phyloP scores from a whole-genome alignment of 805 yeast genomes.

The Starmerella geochares region DNA sequence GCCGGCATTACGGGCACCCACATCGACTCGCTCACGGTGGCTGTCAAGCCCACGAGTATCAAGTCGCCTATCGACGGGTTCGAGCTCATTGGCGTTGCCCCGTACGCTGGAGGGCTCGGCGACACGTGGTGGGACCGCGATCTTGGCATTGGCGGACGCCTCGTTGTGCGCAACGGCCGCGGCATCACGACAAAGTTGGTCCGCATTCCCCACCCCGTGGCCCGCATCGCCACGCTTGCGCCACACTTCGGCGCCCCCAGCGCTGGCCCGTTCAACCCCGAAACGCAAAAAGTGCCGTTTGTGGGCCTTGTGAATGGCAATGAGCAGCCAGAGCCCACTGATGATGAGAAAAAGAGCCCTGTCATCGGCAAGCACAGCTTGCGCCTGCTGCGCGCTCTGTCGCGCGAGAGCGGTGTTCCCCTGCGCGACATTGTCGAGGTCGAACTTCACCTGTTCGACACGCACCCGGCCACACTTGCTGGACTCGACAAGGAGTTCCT shows the following conservation, averaged over 20 bases:
- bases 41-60: constrained; percentile 61
- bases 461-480: constrained; percentile 68
- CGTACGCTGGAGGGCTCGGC: constrained; percentile 54
- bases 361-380: constrained; percentile 59
- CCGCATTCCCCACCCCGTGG: constrained; percentile 40
- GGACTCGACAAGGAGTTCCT: constrained; percentile 69
- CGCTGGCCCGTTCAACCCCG: constrained; percentile 61
- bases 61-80: constrained; percentile 59
- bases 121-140: constrained; percentile 75
- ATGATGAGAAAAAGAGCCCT: constrained; percentile 59
- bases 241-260: constrained; percentile 75
- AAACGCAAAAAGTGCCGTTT: constrained; percentile 73
- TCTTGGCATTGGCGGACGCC: constrained; percentile 72
- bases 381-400: constrained; percentile 55
- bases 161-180: constrained; percentile 40
- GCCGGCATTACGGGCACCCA: constrained; percentile 67
- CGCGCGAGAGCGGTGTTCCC: constrained; percentile 47
- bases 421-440: constrained; percentile 56
- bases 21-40: constrained; percentile 58
- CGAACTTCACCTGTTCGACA: constrained; percentile 72
- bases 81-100: constrained; percentile 71
- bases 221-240: constrained; percentile 73
- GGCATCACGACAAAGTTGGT: constrained; percentile 32
- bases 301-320: constrained; percentile 43
- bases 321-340: constrained; percentile 36